These are phyloP conservation scores for Hawksworthiomyces lignivorus DNA, from an alignment of 2,329 filamentous ascomycete species.

Conservation along the genomic window DNA sequence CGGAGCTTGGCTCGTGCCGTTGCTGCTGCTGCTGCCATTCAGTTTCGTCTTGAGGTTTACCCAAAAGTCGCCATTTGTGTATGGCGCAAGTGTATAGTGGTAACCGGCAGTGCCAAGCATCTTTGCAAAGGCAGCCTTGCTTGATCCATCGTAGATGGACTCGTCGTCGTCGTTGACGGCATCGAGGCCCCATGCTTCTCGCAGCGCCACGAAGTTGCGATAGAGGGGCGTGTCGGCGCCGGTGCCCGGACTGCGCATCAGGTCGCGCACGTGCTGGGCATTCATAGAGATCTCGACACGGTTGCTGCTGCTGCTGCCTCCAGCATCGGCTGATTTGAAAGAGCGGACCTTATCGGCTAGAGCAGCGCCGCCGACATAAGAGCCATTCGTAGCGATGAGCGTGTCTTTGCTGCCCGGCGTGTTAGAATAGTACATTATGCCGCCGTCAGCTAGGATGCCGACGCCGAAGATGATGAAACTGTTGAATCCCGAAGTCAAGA, in stretches of 20 bases:
- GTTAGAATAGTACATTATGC: conserved; percentile 39
- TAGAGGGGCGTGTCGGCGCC: conserved; percentile 27
- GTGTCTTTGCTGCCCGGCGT: conserved; percentile 28
- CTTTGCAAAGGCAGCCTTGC: conserved; percentile 33
- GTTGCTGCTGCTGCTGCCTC: background rate
- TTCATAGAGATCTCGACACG: conserved; percentile 33
- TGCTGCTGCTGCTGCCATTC: conserved; percentile 15
- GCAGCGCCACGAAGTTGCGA: conserved; percentile 32
- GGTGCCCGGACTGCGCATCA: conserved; percentile 28
- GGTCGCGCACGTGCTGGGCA: conserved; percentile 30
- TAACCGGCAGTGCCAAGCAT: conserved; percentile 34
- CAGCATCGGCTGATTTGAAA: too few relatives aligned
- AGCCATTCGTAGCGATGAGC: conserved; percentile 28
- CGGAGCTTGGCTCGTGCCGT: conserved; percentile 16
- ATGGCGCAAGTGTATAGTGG: conserved; percentile 35
- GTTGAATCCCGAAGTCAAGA: conserved; percentile 36
- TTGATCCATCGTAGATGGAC: conserved; percentile 32
- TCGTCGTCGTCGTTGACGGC: conserved; percentile 41
- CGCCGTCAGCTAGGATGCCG: conserved; percentile 33
- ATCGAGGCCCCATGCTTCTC: conserved; percentile 30
- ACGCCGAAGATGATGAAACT: conserved; percentile 35
- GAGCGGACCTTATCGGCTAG: too few relatives aligned
- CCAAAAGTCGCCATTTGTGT: conserved; percentile 34
- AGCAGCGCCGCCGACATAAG: conserved; percentile 40
- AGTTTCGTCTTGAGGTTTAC: conserved; percentile 21